Percentiles rank a stretch among this genome's conserved stretches.
These are phyloP conservation scores for Polytrichum commune DNA, from an alignment of 225 moss, liverwort and hornwort species.

Conservation along the genomic window DNA sequence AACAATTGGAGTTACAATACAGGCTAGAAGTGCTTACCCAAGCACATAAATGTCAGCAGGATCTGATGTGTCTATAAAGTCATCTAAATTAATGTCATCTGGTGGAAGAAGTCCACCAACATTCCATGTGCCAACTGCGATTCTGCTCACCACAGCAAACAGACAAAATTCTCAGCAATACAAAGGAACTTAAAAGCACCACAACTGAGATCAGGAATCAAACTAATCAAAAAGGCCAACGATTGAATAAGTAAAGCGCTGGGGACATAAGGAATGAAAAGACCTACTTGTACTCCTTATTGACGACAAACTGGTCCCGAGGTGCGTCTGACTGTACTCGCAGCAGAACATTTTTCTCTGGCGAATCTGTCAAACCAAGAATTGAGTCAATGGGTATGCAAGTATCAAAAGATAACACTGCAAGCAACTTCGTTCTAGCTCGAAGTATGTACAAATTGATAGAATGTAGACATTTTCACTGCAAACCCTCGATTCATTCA, in stretches of 20 bases:
- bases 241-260: neutral
- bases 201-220: neutral
- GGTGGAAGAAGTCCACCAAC: conserved; percentile 57
- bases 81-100: conserved; percentile 53
- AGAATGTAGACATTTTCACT: too few species aligned
- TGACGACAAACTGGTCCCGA: conserved; percentile 37
- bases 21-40: conserved; percentile 27
- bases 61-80: conserved; percentile 39
- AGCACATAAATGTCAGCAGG: conserved; percentile 59
- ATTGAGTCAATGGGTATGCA: too few species aligned
- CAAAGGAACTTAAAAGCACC: too few species aligned
- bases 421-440: too few species aligned
- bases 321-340: conserved; percentile 36
- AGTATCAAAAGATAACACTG: too few species aligned
- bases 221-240: neutral
- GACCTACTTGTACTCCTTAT: conserved; percentile 47
- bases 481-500: too few species aligned
- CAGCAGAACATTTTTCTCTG: conserved; percentile 19
- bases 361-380: conserved; percentile 25
- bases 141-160: conserved; percentile 15
- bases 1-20: neutral
- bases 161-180: too few species aligned
- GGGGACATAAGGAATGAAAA: neutral
- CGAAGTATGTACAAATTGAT: too few species aligned
- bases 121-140: conserved; percentile 68